Percentiles rank a stretch among this genome's conserved stretches.
Evolutionary conservation across 1,284 basidiomycete species (phyloP).

Genomic region (Sanghuangporus weigelae): DNA sequence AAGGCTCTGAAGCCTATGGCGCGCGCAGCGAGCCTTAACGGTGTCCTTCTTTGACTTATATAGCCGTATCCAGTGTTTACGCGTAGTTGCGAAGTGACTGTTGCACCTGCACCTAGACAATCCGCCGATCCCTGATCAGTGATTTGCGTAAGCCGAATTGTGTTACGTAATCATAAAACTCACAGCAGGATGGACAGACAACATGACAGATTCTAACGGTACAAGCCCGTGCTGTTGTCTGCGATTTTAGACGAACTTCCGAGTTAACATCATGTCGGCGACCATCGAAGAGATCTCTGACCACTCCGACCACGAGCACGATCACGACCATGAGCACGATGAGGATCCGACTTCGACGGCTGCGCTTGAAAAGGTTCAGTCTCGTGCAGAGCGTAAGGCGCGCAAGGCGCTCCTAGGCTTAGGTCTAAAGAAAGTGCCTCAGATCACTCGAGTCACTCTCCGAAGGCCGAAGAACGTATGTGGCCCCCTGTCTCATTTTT

Average conservation of each 20-base stretch:
- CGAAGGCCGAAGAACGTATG: slow-evolving; percentile 90
- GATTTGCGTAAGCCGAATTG: neutral
- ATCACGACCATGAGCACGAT: slow-evolving; percentile 55
- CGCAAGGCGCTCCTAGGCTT: slow-evolving; percentile 83
- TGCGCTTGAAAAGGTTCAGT: slow-evolving; percentile 90
- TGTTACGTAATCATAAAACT: neutral
- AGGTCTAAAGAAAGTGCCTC: slow-evolving; percentile 87
- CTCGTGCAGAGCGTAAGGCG: slow-evolving; percentile 87
- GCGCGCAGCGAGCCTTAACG: neutral
- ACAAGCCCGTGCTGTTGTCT: neutral
- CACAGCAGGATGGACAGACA: neutral
- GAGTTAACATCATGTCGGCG: slow-evolving; percentile 55
- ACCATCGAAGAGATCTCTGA: slow-evolving; percentile 83
- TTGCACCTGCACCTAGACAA: too few relatives aligned
- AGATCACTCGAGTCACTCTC: slow-evolving; percentile 94
- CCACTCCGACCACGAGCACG: slow-evolving; percentile 60
- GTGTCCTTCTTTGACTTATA: too few relatives aligned
- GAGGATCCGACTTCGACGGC: slow-evolving; percentile 80
- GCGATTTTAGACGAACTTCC: neutral
- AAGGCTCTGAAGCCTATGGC: neutral
- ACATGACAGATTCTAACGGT: neutral
- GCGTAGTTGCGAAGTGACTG: too few relatives aligned
- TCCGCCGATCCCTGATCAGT: neutral
- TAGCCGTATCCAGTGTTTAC: too few relatives aligned
- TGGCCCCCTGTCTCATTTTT: slow-evolving; percentile 14